phyloP scores from a whole-genome alignment of 208 protist genomes.

The Acanthamoeba quina region DNA sequence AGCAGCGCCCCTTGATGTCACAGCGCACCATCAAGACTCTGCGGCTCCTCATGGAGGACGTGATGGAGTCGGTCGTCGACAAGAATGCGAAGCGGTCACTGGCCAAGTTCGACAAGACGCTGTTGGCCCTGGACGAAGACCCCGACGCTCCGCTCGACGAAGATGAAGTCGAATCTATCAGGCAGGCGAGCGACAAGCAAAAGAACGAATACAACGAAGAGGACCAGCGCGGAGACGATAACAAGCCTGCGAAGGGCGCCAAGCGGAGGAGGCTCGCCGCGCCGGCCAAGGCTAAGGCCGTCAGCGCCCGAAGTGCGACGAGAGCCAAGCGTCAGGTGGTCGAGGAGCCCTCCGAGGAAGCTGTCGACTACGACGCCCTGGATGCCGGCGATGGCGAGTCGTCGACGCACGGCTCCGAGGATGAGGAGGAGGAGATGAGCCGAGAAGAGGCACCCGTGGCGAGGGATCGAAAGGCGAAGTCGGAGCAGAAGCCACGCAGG shows the following conservation, averaged over 20 bases:
- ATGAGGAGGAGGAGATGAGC: too few relatives aligned
- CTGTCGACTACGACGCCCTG: neutral
- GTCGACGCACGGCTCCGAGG: neutral
- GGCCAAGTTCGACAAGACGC: slow-evolving; percentile 9
- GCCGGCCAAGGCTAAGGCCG: too few relatives aligned
- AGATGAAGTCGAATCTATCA: neutral
- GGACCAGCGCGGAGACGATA: too few relatives aligned
- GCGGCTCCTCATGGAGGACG: slow-evolving; percentile 19
- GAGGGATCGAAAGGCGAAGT: neutral
- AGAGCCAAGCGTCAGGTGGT: neutral
- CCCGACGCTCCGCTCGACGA: slow-evolving; percentile 6
- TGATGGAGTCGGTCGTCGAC: neutral
- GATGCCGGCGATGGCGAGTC: neutral
- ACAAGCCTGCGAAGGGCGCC: too few relatives aligned
- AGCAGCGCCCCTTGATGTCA: neutral
- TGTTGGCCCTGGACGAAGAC: neutral
- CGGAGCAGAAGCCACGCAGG: neutral
- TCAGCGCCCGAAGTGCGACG: neutral
- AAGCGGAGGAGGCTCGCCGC: too few relatives aligned
- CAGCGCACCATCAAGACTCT: neutral
- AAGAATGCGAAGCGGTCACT: slow-evolving; percentile 36
- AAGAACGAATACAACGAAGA: neutral
- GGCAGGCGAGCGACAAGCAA: neutral
- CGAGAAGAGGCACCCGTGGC: neutral
- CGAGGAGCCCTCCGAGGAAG: neutral